Conservation (phyloP, 768 basidiomycete species). For the Russula foetens region DNA sequence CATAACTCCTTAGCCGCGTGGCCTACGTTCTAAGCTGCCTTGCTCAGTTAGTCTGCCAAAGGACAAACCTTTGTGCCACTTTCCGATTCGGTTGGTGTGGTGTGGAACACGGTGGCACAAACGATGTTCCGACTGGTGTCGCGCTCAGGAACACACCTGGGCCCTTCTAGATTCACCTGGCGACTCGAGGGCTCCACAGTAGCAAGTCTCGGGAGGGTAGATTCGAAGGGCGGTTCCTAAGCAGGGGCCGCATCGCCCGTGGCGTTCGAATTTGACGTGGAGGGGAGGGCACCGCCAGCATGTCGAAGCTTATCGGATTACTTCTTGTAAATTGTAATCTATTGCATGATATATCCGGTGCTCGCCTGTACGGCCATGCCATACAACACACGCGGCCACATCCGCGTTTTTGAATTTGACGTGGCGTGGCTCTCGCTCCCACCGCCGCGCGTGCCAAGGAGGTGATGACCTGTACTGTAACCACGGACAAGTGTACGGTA, state of each 20-base stretch:
- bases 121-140: background rate
- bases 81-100: background rate
- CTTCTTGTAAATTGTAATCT: too few species aligned
- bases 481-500: too few species aligned
- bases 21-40: background rate
- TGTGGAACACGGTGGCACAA: too few species aligned
- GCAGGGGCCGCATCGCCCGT: background rate
- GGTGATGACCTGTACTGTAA: too few species aligned
- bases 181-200: background rate
- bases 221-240: slow-evolving; percentile 1
- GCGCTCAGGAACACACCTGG: background rate
- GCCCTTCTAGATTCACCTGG: background rate
- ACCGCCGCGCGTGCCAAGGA: background rate
- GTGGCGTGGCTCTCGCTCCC: too few species aligned
- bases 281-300: too few species aligned
- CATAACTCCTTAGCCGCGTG: background rate
- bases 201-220: background rate
- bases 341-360: too few species aligned
- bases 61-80: background rate
- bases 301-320: background rate
- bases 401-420: too few species aligned
- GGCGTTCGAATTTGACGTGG: background rate
- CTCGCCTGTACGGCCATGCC: too few species aligned
- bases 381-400: too few species aligned
- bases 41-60: background rate